Evolutionary conservation across 768 basidiomycete species (phyloP), one percentile per base, ranked within the genome.

Genomic region (Tylopilus vinaceipallidus): DNA sequence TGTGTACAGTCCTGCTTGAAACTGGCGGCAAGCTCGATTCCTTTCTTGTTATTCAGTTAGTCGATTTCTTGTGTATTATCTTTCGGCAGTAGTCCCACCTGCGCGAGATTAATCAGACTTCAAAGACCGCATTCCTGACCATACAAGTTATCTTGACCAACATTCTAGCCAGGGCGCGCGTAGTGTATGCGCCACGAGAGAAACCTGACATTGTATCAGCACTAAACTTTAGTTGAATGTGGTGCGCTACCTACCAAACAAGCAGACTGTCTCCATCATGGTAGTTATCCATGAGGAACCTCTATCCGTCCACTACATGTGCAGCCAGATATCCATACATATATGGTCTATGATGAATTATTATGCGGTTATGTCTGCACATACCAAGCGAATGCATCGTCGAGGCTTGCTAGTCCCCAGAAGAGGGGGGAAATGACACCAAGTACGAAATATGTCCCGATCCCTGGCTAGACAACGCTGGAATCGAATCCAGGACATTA

Each of bases 201-300:
- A 92, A 94, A 0, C 91, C 88, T 83, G 22, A 12, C 24, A 37
- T 7, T 3, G 24, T 22, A 35, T 71, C 6, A 71, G 50, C 22
- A 19, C 5, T 10, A 22, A 61, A 7, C 26, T 2, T n/a, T 4
- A 19, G n/a, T 23, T 2, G 6, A 37, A 17, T 24, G n/a, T n/a
- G n/a, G n/a, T 9, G 30, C 33, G 32, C n/a, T 6, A 32, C 58
- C 71, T 22, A 83, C 85, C 87, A 49, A 89, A 88, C 19, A 90
- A 65, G 59, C 83, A 88, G 27, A 91, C 79, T 87, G 62, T 89
- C 88, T 1, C 88, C 90, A 0, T 68, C 57, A n/a, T 70, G 73
- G 61, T 85, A 89, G 58, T 86, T 90, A 53, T 85, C 76, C 89
- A 91, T 90, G 45, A 91, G 68, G 64, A 84, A 91, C 53, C 70